A percentile compares a stretch with the other conserved stretches of the same genome.
These are phyloP conservation scores for Talaromyces verruculosus DNA, from an alignment of 2,329 filamentous ascomycete species.

Conservation along the genomic window DNA sequence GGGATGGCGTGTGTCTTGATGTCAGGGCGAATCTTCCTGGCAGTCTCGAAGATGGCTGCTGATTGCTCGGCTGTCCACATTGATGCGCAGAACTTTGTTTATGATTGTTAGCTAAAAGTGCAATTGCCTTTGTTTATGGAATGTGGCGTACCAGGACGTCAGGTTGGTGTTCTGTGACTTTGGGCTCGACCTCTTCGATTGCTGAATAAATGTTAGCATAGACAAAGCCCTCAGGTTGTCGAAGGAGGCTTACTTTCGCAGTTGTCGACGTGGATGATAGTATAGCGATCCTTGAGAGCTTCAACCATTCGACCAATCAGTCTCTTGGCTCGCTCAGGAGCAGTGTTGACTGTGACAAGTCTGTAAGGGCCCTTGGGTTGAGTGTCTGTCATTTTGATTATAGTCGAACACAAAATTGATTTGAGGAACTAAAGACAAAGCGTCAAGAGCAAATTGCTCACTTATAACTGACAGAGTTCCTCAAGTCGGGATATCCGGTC, in stretches of 20 bases:
- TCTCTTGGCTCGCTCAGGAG: slow-evolving; percentile 62
- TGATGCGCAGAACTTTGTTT: slow-evolving; percentile 59
- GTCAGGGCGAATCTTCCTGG: slow-evolving; percentile 37
- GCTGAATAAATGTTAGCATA: slow-evolving; percentile 25
- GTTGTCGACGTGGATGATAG: slow-evolving; percentile 63
- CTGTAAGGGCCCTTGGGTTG: slow-evolving; percentile 57
- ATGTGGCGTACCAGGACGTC: slow-evolving; percentile 52
- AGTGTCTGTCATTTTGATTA: slow-evolving; percentile 19
- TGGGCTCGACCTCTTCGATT: slow-evolving; percentile 57
- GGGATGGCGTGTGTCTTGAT: slow-evolving; percentile 48
- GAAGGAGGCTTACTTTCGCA: slow-evolving; percentile 55
- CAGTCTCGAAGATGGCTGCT: slow-evolving; percentile 39
- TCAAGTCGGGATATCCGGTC: slow-evolving; percentile 19
- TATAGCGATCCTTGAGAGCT: slow-evolving; percentile 62
- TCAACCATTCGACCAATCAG: slow-evolving; percentile 63
- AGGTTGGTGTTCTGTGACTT: slow-evolving; percentile 54
- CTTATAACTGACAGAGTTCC: slow-evolving; percentile 23
- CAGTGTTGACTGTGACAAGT: slow-evolving; percentile 68
- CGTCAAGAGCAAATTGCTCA: neutral
- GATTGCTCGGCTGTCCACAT: slow-evolving; percentile 54
- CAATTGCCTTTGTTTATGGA: neutral
- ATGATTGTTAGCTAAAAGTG: neutral
- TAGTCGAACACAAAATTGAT: slow-evolving; percentile 20
- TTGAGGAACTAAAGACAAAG: neutral
- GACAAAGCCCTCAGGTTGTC: neutral